Evolutionary conservation across 495 filamentous ascomycete species (phyloP), one percentile per base, ranked within the genome.

Genomic region (Hypoxylon crocopeplum): DNA sequence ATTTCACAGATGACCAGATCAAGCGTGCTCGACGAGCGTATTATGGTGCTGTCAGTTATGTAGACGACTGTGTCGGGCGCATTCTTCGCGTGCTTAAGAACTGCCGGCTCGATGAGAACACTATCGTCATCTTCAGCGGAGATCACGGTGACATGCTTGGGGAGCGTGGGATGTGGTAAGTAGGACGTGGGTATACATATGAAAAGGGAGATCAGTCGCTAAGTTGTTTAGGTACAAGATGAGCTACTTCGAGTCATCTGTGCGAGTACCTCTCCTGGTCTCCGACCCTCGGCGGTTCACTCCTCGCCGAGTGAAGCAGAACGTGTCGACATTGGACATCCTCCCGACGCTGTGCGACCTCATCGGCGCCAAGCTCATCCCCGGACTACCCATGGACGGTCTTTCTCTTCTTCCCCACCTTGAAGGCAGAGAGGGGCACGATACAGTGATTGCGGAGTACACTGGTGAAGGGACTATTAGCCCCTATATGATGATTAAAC

Each of bases 111-210:
- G 85, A 85, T 45, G 84, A 93, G 13, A 82, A 94, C 69, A 95
- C 91, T 4, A 90, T 96, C 50, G 77, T 96, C 40, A 79, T 95
- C 40, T 96, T 96, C 73, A 90, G 85, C 42, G 89, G 91, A 41
- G 91, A 96, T 63, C 91, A 96, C 70, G 91, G 91, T 47, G 91
- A 96, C 69, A 95, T 95, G 91, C 84, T 96, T 7, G 91, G 91
- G 29, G 91, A 96, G 74, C 83, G 91, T 19, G 88, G 88, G 0
- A 73, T 96, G 30, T 96, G 91, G 91, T 75, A 66, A 45, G 70
- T 47, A 24, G 39, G 21, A n/a, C 2, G 5, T 24, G 11, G 1
- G 10, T 27, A n/a, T n/a, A n/a, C 7, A 13, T 29, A 19, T 30
- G 24, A 4, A 12, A 40, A 27, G 20, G 7, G 16, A 12, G 0